Conservation (phyloP, 2,329 filamentous ascomycete genomes). For the Rhynchosporium secalis region DNA sequence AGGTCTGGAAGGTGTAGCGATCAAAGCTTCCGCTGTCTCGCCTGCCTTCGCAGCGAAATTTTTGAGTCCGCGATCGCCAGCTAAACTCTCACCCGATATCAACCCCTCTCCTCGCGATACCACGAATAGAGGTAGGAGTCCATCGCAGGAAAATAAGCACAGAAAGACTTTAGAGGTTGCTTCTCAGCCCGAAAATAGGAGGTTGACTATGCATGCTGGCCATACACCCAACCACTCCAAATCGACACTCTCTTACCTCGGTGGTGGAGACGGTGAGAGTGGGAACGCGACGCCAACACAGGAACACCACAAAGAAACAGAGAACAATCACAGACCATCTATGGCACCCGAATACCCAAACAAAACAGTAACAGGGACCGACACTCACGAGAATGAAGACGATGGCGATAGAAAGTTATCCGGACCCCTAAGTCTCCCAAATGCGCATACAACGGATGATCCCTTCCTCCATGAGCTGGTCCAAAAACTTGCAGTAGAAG, state of each 20-base stretch:
- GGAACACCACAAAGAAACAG: conserved; percentile 15
- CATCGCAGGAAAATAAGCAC: conserved; percentile 17
- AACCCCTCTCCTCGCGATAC: conserved; percentile 26
- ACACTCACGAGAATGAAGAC: not conserved
- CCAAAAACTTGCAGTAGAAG: conserved; percentile 34
- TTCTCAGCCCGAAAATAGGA: conserved; percentile 45
- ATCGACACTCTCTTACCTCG: conserved; percentile 51
- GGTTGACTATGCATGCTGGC: conserved; percentile 62
- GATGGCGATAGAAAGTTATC: conserved; percentile 32
- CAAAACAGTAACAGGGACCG: not conserved
- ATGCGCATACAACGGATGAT: conserved; percentile 28
- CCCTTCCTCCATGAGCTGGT: conserved; percentile 32
- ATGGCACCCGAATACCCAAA: conserved; percentile 8
- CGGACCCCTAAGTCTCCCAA: conserved; percentile 34
- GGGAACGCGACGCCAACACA: conserved; percentile 37
- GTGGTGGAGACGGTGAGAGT: conserved; percentile 32
- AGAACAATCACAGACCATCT: conserved; percentile 17
- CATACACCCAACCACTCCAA: conserved; percentile 60
- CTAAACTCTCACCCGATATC: conserved; percentile 32
- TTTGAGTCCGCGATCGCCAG: conserved; percentile 33
- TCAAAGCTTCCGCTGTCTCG: conserved; percentile 54
- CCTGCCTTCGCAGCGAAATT: conserved; percentile 38
- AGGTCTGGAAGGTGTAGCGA: conserved; percentile 58
- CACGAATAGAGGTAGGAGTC: conserved; percentile 15
- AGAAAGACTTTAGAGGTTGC: conserved; percentile 29